Base-by-base conservation (phyloP, 352 stramenopile genomes). In the Blastocystis sp. region DNA sequence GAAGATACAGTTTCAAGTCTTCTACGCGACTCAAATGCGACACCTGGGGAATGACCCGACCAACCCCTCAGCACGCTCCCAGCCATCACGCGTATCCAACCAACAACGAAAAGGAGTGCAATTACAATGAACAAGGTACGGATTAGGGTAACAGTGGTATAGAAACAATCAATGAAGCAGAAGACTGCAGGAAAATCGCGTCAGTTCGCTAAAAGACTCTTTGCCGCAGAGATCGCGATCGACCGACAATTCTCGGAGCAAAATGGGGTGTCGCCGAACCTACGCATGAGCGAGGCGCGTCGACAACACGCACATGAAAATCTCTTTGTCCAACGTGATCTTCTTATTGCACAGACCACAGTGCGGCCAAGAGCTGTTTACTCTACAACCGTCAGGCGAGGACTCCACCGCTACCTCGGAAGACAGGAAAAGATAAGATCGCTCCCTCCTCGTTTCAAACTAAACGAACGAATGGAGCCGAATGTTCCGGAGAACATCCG, bases 191-290 rank as follows among this genome's bases (percentile, higher is more conserved):
- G 45, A 55, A 51, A 51, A 26, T 35, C 66, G 24, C 9, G 66
- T 81, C 29, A 81, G 29, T 81, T 62, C 24, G 51, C 74, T 85
- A 85, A 85, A 69, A 69, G 55, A 85, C 55, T 51, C 26, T 9
- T 67, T 67, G 74, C 74, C 66, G 74, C 51, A 16, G 74, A 55
- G 70, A 85, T 85, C 16, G 74, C 74, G 29, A 69, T 29, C 19
- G 74, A 67, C 19, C 74, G 51, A 39, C 74, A 85, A 85, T 85
- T 85, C 74, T 85, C 74, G 3, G 74, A 85, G n/a, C 74, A 85
- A 69, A 85, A 85, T 2, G 74, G 74, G 51, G 74, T 85, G 31
- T 85, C 74, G 33, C 74, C 74, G 41, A 85, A 85, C 74, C 74
- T 85, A 69, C 1, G 2, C 45, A 29, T 69, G 35, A 67, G 4